Base-by-base conservation (phyloP, 2,329 filamentous ascomycete genomes). In the Colletotrichum truncatum region DNA sequence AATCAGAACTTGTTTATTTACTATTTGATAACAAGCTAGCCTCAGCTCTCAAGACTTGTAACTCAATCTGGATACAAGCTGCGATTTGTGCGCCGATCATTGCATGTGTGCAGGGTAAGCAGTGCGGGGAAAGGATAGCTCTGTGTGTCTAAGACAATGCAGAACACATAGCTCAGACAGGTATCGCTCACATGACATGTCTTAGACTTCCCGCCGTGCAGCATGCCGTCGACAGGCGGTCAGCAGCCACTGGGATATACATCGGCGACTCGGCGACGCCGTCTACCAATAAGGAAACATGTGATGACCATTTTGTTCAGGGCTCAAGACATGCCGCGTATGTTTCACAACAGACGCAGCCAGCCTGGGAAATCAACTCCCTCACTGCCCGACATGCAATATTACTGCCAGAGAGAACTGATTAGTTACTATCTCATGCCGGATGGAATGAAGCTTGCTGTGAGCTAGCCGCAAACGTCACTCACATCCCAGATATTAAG, bases 151-250 rank as follows among this genome's bases (percentile, higher is more conserved):
- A 18, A 36, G 18, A 41, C 43, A 34, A 10, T 2, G 3, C 4
- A 3, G 18, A 32, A 34, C 3, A n/a, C n/a, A 28, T 38, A 11
- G 11, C 12, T n/a, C n/a, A 16, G 12, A 16, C 36, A 39, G 36
- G 14, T 39, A n/a, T 25, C 34, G 26, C 41, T 39, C 41, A 63
- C 52, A 43, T 43, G 43, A 18, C 39, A 57, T 63, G 59, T 58
- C 53, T 58, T 43, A 16, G 26, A 25, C 14, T 10, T 48, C 11
- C 9, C 34, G 28, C 21, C 1, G 26, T 49, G 45, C n/a, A 12
- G 39, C 28, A 28, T 43, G 53, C 60, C 53, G 39, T 21, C 16
- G 8, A 25, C 9, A 25, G 16, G 36, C 43, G 30, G 36, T 26
- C 36, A 39, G 3, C 32, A 11, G n/a, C 41, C 38, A 48, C 32